Evolutionary conservation across 805 yeast species (phyloP).

Genomic region (Peterozyma toletana): DNA sequence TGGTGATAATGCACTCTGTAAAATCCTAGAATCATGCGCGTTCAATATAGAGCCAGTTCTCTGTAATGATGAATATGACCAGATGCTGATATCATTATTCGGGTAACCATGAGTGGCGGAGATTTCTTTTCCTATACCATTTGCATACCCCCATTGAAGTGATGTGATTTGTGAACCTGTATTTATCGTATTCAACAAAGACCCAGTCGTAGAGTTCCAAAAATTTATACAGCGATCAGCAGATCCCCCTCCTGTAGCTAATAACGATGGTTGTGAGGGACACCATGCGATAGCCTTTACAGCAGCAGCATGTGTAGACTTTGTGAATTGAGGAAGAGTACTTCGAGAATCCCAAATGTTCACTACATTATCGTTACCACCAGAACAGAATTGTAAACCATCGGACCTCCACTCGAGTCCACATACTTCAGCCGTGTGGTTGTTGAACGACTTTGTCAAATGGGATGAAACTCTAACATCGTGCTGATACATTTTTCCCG

Average conservation of each 20-base stretch:
- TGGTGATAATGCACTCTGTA: conserved; percentile 79
- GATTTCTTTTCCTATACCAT: conserved; percentile 71
- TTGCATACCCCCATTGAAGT: conserved; percentile 79
- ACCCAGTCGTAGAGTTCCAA: conserved; percentile 93
- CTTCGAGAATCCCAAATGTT: conserved; percentile 88
- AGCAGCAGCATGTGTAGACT: conserved; percentile 84
- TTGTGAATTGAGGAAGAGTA: conserved; percentile 59
- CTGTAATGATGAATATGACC: conserved; percentile 78
- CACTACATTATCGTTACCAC: conserved; percentile 92
- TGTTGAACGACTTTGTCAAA: conserved; percentile 47
- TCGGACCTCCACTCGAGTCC: conserved; percentile 83
- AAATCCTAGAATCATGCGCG: conserved; percentile 87
- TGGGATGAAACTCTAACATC: conserved; percentile 86
- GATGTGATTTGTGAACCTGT: conserved; percentile 95
- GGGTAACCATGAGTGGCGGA: conserved; percentile 95
- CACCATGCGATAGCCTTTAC: conserved; percentile 95
- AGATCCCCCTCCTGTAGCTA: conserved; percentile 98
- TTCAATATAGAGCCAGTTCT: conserved; percentile 80
- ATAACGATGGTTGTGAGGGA: conserved; percentile 71
- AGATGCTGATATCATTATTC: conserved; percentile 71
- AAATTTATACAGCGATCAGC: conserved; percentile 83
- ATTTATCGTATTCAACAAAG: conserved; percentile 76
- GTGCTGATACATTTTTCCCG: conserved; percentile 79
- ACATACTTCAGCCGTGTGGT: conserved; percentile 86
- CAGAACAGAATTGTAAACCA: conserved; percentile 81